Evolutionary conservation across 2,329 filamentous ascomycete species (phyloP).

Genomic region (Diaporthe citrichinensis): DNA sequence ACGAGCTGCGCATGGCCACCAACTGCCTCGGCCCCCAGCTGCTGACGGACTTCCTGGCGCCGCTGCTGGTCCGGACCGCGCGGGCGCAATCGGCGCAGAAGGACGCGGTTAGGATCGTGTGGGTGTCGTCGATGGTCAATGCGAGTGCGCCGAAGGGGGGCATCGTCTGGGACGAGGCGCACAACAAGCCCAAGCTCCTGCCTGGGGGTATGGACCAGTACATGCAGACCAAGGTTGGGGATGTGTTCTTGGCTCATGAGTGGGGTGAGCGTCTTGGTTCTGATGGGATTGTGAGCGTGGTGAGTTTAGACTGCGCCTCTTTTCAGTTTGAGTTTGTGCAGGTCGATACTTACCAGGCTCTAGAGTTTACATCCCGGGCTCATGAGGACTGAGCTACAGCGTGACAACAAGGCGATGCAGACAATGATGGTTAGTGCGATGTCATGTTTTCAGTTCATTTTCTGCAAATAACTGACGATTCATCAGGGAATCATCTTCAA

Average conservation of each 20-base stretch:
- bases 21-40: conserved; percentile 31
- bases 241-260: conserved; percentile 7
- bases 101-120: background rate
- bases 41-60: conserved; percentile 11
- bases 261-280: conserved; percentile 17
- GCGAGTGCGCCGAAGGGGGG: background rate
- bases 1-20: conserved; percentile 31
- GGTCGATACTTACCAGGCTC: background rate
- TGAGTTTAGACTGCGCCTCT: background rate
- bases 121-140: conserved; percentile 29
- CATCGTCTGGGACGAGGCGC: conserved; percentile 23
- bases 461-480: background rate
- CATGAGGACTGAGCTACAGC: conserved; percentile 30
- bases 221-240: conserved; percentile 29
- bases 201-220: conserved; percentile 26
- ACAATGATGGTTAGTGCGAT: conserved; percentile 7
- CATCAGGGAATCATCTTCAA: conserved; percentile 30
- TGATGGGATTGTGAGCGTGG: conserved; percentile 28
- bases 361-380: conserved; percentile 21
- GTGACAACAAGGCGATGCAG: conserved; percentile 26
- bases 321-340: background rate
- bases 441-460: rapidly evolving
- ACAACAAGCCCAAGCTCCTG: background rate
- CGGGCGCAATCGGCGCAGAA: background rate
- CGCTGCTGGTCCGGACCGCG: conserved; percentile 5